Base-by-base conservation (phyloP, 805 yeast genomes). In the Wickerhamomyces chambardii region DNA sequence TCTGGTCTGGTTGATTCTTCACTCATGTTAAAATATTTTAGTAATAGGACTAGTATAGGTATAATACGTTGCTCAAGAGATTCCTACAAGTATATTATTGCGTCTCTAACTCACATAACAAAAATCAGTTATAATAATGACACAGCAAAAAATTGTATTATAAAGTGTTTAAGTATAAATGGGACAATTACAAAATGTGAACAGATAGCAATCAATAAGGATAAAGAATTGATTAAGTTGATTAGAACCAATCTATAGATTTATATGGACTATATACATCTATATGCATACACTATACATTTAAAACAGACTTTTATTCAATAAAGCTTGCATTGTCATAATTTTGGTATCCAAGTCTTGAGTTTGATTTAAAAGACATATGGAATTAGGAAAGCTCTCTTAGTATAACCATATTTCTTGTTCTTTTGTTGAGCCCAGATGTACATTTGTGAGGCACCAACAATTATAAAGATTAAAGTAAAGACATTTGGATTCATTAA, bases 351-450 rank as follows among this genome's bases (percentile, higher is more conserved):
- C n/a, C 8, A 19, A 19, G 8, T 19, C 22, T 8, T 19, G 6
- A 15, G 8, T 28, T 15, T 6, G 17, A 11, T 28, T 55, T 56
- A 86, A 38, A 76, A 66, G 24, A 89, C 45, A 48, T 58, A 85
- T 17, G 98, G 98, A 46, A 92, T 63, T 59, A 78, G 66, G 42
- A 84, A 81, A 53, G 86, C 80, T 61, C 87, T 80, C 55, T 73
- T 68, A 49, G 76, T 75, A 4, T 24, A 24, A 50, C 90, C 90
- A 57, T 90, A 92, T 43, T 75, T 73, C 48, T 64, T 66, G 61
- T 90, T 94, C 58, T 86, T 89, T 66, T 85, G 79, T 39, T 74
- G 69, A 17, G 97, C 97, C 97, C 97, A 90, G 36, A 75, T 47
- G 63, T 73, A 79, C 97, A 92, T 90, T 56, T 92, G 96, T 29